Evolutionary conservation across 78 protist genomes (phyloP).

Genomic region (Cavenderia fasciculata): DNA sequence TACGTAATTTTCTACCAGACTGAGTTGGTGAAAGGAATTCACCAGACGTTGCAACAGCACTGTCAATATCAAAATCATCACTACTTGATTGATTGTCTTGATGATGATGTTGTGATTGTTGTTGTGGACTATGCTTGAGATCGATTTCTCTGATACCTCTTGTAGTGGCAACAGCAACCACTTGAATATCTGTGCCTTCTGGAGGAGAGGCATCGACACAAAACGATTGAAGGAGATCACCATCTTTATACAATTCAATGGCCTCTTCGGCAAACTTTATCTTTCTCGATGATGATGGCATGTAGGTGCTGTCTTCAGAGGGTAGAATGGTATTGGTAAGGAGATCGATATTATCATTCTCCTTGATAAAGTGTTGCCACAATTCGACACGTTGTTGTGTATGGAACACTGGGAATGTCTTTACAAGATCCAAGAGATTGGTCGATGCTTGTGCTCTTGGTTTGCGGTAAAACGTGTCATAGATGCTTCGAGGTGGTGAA

Average conservation of each 20-base stretch:
- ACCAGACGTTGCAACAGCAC: neutral
- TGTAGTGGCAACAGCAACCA: slow-evolving; percentile 73
- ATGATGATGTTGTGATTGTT: too few species aligned
- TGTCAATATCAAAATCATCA: slow-evolving; percentile 38
- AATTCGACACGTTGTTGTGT: slow-evolving; percentile 1
- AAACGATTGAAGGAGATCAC: slow-evolving; percentile 70
- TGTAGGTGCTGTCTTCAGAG: neutral
- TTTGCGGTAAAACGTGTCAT: slow-evolving; percentile 6
- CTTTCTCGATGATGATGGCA: neutral
- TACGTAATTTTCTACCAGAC: neutral
- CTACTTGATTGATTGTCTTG: neutral
- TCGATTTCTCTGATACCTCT: slow-evolving; percentile 79
- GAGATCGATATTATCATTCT: neutral
- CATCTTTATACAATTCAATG: slow-evolving; percentile 57
- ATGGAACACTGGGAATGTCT: neutral
- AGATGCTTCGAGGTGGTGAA: neutral
- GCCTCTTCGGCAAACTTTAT: slow-evolving; percentile 29
- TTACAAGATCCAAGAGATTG: neutral
- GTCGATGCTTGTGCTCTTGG: neutral
- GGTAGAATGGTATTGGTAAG: neutral
- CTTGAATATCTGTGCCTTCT: neutral
- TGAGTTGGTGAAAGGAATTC: neutral
- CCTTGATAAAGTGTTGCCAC: slow-evolving; percentile 8
- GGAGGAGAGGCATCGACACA: slow-evolving; percentile 48
- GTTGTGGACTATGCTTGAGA: too few species aligned